Conservation (phyloP, 495 filamentous ascomycete species). For the Acidiella bohemica region DNA sequence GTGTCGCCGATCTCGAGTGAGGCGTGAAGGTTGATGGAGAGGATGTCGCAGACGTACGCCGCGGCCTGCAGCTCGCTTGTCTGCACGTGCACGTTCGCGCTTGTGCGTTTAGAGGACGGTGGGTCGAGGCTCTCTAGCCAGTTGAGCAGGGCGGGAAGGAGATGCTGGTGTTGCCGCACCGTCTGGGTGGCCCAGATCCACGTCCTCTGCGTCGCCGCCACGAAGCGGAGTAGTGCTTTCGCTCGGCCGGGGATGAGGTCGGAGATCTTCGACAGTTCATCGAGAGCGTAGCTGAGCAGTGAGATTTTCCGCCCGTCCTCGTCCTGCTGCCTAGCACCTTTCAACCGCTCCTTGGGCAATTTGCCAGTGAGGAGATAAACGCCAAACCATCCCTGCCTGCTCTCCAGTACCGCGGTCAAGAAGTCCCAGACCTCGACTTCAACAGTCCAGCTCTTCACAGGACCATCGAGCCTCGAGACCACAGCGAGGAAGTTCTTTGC, state of each 20-base stretch:
- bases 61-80: constrained; percentile 57
- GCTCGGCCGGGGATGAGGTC: constrained; percentile 46
- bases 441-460: constrained; percentile 46
- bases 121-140: constrained; percentile 29
- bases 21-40: constrained; percentile 82
- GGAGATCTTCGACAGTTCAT: constrained; percentile 55
- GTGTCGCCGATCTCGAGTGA: constrained; percentile 56
- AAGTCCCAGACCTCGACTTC: constrained; percentile 66
- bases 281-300: constrained; percentile 61
- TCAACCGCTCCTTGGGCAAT: constrained; percentile 56
- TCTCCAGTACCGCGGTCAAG: constrained; percentile 74
- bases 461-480: constrained; percentile 63
- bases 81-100: constrained; percentile 34
- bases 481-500: constrained; percentile 72
- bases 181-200: constrained; percentile 84
- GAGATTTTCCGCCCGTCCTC: constrained; percentile 11
- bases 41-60: constrained; percentile 68
- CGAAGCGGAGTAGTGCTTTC: constrained; percentile 69
- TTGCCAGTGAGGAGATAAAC: constrained; percentile 83
- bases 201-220: constrained; percentile 70
- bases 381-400: constrained; percentile 88
- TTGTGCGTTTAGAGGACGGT: constrained; percentile 22
- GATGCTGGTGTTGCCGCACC: constrained; percentile 56
- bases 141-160: constrained; percentile 53
- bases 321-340: constrained; percentile 28